These are phyloP conservation scores for Pseudogymnoascus sp. DNA, from an alignment of 2,329 filamentous ascomycete species.

Conservation along the genomic window DNA sequence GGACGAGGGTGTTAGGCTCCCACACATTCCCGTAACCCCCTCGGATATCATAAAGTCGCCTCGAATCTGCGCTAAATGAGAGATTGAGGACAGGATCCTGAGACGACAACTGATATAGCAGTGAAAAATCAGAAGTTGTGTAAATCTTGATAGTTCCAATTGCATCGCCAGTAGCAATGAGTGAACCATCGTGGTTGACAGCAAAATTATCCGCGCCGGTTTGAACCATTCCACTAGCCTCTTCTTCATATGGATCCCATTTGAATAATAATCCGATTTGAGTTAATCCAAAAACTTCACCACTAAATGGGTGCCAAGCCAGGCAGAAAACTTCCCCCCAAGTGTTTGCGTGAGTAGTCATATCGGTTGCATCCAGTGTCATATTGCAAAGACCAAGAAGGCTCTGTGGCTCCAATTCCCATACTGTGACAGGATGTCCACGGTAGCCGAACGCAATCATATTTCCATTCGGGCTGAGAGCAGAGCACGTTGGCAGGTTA, in stretches of 20 bases:
- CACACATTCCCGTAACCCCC: slow-evolving; percentile 20
- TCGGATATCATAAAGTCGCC: slow-evolving; percentile 19
- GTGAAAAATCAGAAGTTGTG: slow-evolving; percentile 10
- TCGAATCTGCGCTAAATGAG: slow-evolving; percentile 19
- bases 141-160: slow-evolving; percentile 12
- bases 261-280: not conserved
- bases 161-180: slow-evolving; percentile 12
- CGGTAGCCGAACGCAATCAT: slow-evolving; percentile 17
- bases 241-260: not conserved
- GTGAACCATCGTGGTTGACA: slow-evolving; percentile 11
- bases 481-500: slow-evolving; percentile 12
- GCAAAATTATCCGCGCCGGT: slow-evolving; percentile 7
- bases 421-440: slow-evolving; percentile 17
- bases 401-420: slow-evolving; percentile 11
- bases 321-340: not conserved
- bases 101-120: slow-evolving; percentile 14
- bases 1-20: slow-evolving; percentile 21
- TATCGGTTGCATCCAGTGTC: not conserved
- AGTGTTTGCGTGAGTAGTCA: not conserved
- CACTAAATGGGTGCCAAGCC: not conserved
- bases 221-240: slow-evolving; percentile 3
- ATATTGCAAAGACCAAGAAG: not conserved
- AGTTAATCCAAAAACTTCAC: not conserved
- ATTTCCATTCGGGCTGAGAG: slow-evolving; percentile 16
- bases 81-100: slow-evolving; percentile 9